phyloP scores from a whole-genome alignment of 768 basidiomycete species.

The Calvatia gigantea region DNA sequence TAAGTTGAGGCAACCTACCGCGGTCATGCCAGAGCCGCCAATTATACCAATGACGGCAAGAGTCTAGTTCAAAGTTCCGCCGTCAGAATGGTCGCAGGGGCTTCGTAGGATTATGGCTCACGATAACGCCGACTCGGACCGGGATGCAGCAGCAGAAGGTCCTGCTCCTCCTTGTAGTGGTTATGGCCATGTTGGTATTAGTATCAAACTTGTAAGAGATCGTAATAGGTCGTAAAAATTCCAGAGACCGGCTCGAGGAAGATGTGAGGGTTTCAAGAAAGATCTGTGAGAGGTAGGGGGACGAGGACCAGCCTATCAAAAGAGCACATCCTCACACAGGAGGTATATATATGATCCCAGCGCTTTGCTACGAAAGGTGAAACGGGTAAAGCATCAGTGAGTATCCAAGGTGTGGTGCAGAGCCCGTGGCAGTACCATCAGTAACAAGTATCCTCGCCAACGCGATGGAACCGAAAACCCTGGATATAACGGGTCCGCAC shows the following conservation, averaged over 20 bases:
- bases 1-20: slow-evolving; percentile 33
- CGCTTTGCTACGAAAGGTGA: neutral
- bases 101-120: slow-evolving; percentile 21
- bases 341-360: slow-evolving; percentile 30
- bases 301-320: slow-evolving; percentile 47
- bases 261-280: slow-evolving; percentile 6
- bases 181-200: slow-evolving; percentile 8
- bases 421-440: neutral
- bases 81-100: neutral
- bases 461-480: neutral
- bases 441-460: neutral
- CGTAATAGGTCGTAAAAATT: slow-evolving; percentile 17
- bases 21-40: slow-evolving; percentile 37
- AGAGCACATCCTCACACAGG: slow-evolving; percentile 8
- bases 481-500: neutral
- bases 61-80: slow-evolving; percentile 23
- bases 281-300: slow-evolving; percentile 20
- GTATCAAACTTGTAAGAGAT: slow-evolving; percentile 7
- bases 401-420: neutral
- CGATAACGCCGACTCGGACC: slow-evolving; percentile 44
- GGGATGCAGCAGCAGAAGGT: slow-evolving; percentile 52
- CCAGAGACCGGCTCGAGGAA: slow-evolving; percentile 29
- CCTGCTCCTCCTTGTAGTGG: slow-evolving; percentile 31
- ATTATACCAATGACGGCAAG: slow-evolving; percentile 42
- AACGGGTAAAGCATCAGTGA: neutral